phyloP scores from a whole-genome alignment of 1,284 basidiomycete genomes.

The Phenoliferia sp. region DNA sequence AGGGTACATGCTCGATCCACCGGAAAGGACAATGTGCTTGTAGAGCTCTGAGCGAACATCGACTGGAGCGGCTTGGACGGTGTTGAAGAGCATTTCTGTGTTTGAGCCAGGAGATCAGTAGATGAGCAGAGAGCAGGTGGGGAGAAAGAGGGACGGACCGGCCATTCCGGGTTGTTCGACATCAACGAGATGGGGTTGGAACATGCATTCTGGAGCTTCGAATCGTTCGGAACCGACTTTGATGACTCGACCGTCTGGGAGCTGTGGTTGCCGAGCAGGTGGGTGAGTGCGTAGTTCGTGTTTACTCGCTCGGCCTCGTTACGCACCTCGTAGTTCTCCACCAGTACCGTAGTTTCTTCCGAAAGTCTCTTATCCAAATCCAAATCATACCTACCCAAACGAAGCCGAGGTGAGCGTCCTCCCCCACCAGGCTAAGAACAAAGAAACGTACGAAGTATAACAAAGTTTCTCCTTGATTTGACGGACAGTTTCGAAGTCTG shows the following conservation, averaged over 20 bases:
- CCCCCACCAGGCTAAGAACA: neutral
- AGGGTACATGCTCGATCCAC: slow-evolving; percentile 98
- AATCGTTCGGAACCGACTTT: slow-evolving; percentile 99
- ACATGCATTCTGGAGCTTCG: slow-evolving; percentile 99
- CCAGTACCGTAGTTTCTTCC: slow-evolving; percentile 93
- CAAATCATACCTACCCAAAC: slow-evolving; percentile 71
- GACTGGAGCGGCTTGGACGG: slow-evolving; percentile 86
- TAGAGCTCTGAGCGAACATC: slow-evolving; percentile 89
- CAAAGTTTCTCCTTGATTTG: slow-evolving; percentile 99
- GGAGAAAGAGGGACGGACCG: slow-evolving; percentile 48
- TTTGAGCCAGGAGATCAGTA: neutral
- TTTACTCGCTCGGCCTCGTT: too few relatives aligned
- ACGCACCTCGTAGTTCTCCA: slow-evolving; percentile 86
- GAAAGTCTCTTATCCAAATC: slow-evolving; percentile 88
- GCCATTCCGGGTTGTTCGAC: slow-evolving; percentile 95
- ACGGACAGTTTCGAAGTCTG: slow-evolving; percentile 96
- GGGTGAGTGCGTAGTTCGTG: too few relatives aligned
- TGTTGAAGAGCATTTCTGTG: slow-evolving; percentile 90
- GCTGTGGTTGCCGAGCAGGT: slow-evolving; percentile 51
- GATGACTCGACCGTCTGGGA: slow-evolving; percentile 93
- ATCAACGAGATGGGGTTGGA: slow-evolving; percentile 97
- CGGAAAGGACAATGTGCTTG: slow-evolving; percentile 96
- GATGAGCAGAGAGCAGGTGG: slow-evolving; percentile 7
- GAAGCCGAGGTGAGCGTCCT: neutral
- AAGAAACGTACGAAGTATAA: slow-evolving; percentile 70